These are phyloP conservation scores for Casaregolazyma suthepensis DNA, from an alignment of 1,139 yeast species.

Conservation along the genomic window DNA sequence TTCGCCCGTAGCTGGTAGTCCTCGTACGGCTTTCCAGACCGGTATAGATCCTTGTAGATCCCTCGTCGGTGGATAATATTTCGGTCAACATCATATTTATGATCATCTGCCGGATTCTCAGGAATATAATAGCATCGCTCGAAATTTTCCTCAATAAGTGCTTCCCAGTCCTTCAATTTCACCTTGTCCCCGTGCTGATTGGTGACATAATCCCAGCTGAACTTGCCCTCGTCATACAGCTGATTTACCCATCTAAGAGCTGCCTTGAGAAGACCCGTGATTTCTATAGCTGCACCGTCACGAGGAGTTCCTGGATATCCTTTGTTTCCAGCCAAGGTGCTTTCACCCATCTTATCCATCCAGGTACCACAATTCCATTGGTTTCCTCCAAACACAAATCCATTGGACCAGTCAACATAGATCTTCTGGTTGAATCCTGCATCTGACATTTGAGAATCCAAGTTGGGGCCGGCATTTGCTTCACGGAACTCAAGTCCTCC, in stretches of 20 bases:
- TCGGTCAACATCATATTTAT: constrained; percentile 54
- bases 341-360: constrained; percentile 99
- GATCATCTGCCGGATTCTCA: constrained; percentile 51
- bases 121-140: constrained; percentile 80
- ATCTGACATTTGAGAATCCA: constrained; percentile 88
- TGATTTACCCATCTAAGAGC: constrained; percentile 70
- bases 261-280: constrained; percentile 82
- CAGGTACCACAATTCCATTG: constrained; percentile 95
- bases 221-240: constrained; percentile 48
- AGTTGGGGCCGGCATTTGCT: constrained; percentile 86
- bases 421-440: constrained; percentile 86
- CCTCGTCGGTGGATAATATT: constrained; percentile 80
- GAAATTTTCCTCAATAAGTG: constrained; percentile 60
- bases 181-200: constrained; percentile 54
- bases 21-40: constrained; percentile 79
- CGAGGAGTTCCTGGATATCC: constrained; percentile 97
- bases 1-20: constrained; percentile 93
- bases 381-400: constrained; percentile 85
- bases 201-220: constrained; percentile 38
- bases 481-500: constrained; percentile 81
- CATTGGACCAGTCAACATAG: constrained; percentile 81
- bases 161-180: constrained; percentile 61
- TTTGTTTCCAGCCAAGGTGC: constrained; percentile 69
- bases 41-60: constrained; percentile 80
- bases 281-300: constrained; percentile 94